Base-by-base conservation (phyloP, 768 basidiomycete genomes). In the Hortiboletus campestris region DNA sequence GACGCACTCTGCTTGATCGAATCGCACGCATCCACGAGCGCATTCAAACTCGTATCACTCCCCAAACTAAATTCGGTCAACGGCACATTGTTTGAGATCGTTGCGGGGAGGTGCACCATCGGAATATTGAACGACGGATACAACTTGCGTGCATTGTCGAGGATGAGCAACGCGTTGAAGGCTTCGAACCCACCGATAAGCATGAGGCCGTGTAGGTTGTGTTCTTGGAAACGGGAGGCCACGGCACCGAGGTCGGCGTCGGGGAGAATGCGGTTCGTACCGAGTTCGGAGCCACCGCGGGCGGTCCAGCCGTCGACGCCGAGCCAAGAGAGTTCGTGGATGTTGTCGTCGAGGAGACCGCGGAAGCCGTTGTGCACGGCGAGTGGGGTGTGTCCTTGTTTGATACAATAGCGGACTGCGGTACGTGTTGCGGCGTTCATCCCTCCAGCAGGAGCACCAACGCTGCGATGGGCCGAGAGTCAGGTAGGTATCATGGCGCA, bases 401-500 rank as follows among this genome's bases (percentile, higher is more conserved):
- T 83, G 59, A 94, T 75, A 70, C 94, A 98, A 75, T 94, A 98
- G 12, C 97, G 88, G 20, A 91, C 94, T 7, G 92, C 94, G 28
- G 94, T 88, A 40, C 96, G 89, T 1, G 94, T 97, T 0, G 96
- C 97, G 2, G 97, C 95, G 68, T 98, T 98, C 93, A 98, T 98
- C 10, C 97, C 97, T 44, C 96, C 96, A 2, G 97, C 97, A 6
- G 97, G 96, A 1, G 97, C 97, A 48, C 97, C 96, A 67, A 94
- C 86, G 66, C 94, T 96, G 42, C 29, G 50, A 53, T 54, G 35
- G 4, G 41, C 17, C 31, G 32, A 55, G n/a, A 39, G 16, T 58
- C 40, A 52, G 25, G 45, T 6, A 45, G n/a, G 20, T 20, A 31
- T n/a, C 7, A 16, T 20, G n/a, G 17, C 8, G 2, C 25, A 25